Evolutionary conservation across 2,329 filamentous ascomycete species (phyloP).

Genomic region (Fusarium sacchari): DNA sequence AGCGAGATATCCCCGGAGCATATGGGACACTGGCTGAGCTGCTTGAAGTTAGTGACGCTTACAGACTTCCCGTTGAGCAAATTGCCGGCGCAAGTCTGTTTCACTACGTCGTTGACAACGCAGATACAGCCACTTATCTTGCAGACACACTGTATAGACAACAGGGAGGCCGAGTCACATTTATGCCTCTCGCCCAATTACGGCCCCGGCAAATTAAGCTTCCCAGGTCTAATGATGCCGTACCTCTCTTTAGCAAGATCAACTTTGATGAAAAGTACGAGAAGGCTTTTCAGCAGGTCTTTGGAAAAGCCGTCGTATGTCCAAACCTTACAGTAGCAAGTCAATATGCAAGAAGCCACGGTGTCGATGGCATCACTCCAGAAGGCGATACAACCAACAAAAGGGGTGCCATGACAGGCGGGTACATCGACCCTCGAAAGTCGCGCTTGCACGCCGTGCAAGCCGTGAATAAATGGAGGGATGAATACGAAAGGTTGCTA

Average conservation of each 20-base stretch:
- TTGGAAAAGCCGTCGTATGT: constrained; percentile 94
- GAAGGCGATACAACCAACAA: constrained; percentile 96
- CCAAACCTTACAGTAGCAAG: constrained; percentile 87
- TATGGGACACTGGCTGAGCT: constrained; percentile 94
- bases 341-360: constrained; percentile 92
- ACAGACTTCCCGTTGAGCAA: constrained; percentile 90
- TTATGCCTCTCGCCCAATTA: constrained; percentile 90
- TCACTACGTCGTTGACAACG: constrained; percentile 94
- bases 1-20: constrained; percentile 83
- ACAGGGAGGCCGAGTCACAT: constrained; percentile 87
- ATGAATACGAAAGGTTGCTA: constrained; percentile 75
- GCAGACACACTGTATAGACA: constrained; percentile 82
- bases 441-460: constrained; percentile 89
- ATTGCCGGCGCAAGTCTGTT: constrained; percentile 93
- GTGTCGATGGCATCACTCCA: constrained; percentile 90
- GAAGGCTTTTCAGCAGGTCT: constrained; percentile 91
- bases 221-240: constrained; percentile 85
- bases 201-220: constrained; percentile 77
- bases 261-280: constrained; percentile 81
- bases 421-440: constrained; percentile 86
- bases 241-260: constrained; percentile 87
- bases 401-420: constrained; percentile 93
- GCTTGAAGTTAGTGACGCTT: constrained; percentile 85
- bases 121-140: constrained; percentile 84
- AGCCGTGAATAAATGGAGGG: constrained; percentile 77